phyloP scores from a whole-genome alignment of 345 rosid species.

The Rhodamnia rubescens region DNA sequence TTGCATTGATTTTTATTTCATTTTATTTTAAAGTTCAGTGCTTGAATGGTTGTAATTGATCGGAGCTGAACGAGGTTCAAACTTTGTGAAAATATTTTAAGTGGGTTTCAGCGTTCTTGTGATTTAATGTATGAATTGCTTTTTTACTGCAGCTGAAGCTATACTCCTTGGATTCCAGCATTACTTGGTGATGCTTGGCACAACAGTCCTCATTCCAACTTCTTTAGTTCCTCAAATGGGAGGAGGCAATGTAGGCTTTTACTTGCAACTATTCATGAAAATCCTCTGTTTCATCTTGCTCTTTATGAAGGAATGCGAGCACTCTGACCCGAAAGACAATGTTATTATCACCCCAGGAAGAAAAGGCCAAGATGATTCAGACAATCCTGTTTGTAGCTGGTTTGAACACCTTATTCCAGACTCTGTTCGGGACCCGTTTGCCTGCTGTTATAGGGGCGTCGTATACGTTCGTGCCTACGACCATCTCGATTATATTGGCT shows the following conservation, averaged over 20 bases:
- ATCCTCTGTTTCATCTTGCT: neutral
- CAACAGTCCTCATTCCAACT: constrained; percentile 79
- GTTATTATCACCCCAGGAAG: constrained; percentile 37
- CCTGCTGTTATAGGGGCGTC: constrained; percentile 93
- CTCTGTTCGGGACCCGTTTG: constrained; percentile 75
- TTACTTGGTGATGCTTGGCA: constrained; percentile 95
- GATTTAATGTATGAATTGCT: neutral
- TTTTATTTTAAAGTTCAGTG: neutral
- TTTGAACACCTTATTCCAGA: constrained; percentile 64
- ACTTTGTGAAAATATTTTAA: neutral
- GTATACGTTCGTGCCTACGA: constrained; percentile 67
- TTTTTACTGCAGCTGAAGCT: constrained; percentile 74
- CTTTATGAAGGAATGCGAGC: neutral
- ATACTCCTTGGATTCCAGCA: constrained; percentile 91
- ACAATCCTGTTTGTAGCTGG: constrained; percentile 93
- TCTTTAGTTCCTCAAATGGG: constrained; percentile 92
- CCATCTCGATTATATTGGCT: constrained; percentile 80
- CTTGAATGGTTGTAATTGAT: neutral
- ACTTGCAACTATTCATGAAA: neutral
- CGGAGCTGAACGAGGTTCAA: neutral
- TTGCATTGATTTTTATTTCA: neutral
- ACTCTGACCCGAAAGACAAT: neutral
- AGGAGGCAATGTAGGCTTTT: constrained; percentile 70
- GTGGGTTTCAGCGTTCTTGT: neutral
- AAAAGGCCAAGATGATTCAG: constrained; percentile 90